A percentile compares a stretch with the other conserved stretches of the same genome.
These are phyloP conservation scores for Skeletonema tropicum DNA, from an alignment of 108 stramenopile genomes.

Conservation along the genomic window DNA sequence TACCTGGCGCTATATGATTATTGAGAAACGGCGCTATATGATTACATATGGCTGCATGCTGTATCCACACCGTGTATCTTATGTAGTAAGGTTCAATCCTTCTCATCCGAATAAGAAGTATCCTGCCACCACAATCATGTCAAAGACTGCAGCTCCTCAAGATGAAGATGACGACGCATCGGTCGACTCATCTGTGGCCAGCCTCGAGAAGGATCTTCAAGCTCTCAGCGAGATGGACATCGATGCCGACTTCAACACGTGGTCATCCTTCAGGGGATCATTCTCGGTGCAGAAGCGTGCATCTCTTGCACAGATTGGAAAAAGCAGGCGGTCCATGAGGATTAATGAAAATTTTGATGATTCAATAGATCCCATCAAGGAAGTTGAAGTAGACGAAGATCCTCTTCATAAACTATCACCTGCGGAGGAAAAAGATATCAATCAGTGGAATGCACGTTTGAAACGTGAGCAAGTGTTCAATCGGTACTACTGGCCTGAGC, in stretches of 20 bases:
- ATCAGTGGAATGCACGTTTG: slow-evolving; percentile 35
- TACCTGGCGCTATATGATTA: no score
- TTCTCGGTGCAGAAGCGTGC: slow-evolving; percentile 13
- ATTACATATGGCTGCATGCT: no score
- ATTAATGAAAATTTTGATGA: neutral
- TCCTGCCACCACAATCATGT: no score
- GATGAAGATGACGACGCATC: neutral
- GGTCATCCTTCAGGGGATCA: slow-evolving; percentile 26
- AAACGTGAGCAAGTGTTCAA: slow-evolving; percentile 32
- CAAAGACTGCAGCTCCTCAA: neutral
- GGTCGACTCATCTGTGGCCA: neutral
- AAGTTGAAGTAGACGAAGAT: neutral
- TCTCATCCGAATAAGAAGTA: no score
- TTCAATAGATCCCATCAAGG: neutral
- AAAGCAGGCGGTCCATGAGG: slow-evolving; percentile 1
- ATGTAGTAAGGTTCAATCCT: no score
- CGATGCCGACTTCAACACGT: slow-evolving; percentile 36
- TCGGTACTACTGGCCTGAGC: slow-evolving; percentile 46
- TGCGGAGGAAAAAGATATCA: slow-evolving; percentile 34
- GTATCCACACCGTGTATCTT: no score
- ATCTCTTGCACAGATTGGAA: slow-evolving; percentile 7
- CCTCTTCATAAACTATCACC: slow-evolving; percentile 22
- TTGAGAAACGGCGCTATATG: no score
- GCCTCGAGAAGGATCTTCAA: slow-evolving; percentile 23
- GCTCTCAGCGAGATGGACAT: slow-evolving; percentile 43